Conservation (phyloP, 1,284 basidiomycete species). For the Pholiota adiposa region DNA sequence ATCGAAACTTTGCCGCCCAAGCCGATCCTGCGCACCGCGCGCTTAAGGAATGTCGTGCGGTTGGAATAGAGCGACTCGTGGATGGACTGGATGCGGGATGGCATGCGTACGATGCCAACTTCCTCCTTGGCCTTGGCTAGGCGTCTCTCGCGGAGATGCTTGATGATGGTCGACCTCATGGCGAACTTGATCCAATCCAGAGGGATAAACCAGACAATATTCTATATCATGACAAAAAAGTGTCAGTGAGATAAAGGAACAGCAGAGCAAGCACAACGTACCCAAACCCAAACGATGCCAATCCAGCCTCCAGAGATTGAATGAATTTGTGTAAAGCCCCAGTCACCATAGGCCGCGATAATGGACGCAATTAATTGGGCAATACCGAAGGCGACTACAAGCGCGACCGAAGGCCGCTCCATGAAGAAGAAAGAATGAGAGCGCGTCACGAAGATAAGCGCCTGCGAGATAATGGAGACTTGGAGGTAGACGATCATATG, state of each 20-base stretch:
- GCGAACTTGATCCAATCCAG: conserved; percentile 95
- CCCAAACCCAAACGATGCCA: conserved; percentile 96
- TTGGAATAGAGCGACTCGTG: conserved; percentile 94
- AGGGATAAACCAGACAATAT: conserved; percentile 93
- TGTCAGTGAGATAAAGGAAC: neutral
- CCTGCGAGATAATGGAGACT: conserved; percentile 97
- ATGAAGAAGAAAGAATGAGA: conserved; percentile 97
- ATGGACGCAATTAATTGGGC: conserved; percentile 95
- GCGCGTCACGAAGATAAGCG: conserved; percentile 95
- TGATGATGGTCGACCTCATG: conserved; percentile 93
- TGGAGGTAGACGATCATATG: conserved; percentile 87
- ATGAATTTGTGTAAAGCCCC: conserved; percentile 84
- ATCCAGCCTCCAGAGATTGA: conserved; percentile 91
- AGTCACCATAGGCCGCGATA: conserved; percentile 91
- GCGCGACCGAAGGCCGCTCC: conserved; percentile 92
- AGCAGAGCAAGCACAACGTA: conserved; percentile 40
- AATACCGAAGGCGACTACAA: conserved; percentile 87
- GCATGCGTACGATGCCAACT: conserved; percentile 80
- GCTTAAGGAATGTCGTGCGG: conserved; percentile 84
- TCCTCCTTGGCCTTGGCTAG: conserved; percentile 43
- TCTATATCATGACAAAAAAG: conserved; percentile 44
- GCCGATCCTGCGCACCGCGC: conserved; percentile 79
- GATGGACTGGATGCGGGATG: conserved; percentile 84
- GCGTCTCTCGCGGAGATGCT: conserved; percentile 73
- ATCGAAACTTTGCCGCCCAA: conserved; percentile 78